Evolutionary conservation across 1,284 basidiomycete genomes (phyloP).

Genomic region (Ganoderma meredithae): DNA sequence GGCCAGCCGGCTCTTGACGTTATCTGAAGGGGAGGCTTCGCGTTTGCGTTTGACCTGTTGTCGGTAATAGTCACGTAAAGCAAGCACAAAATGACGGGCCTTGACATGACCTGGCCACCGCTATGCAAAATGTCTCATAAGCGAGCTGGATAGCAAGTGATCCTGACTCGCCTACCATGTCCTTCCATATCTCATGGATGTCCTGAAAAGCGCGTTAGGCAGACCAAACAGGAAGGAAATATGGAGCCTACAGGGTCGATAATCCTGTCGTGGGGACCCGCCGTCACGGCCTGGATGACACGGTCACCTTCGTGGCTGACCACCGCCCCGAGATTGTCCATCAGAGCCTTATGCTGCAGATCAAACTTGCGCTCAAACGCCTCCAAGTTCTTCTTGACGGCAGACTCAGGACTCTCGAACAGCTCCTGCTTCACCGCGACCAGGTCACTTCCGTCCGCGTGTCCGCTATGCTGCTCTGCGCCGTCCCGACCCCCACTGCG

Average conservation of each 20-base stretch:
- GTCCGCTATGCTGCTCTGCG: not conserved
- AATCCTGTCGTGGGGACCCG: slow-evolving; percentile 40
- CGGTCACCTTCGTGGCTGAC: slow-evolving; percentile 37
- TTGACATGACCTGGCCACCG: slow-evolving; percentile 46
- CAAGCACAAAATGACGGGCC: slow-evolving; percentile 45
- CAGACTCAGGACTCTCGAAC: slow-evolving; percentile 19
- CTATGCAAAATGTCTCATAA: slow-evolving; percentile 25
- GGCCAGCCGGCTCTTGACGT: not conserved
- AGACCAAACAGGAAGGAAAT: too few relatives aligned
- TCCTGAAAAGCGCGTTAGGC: slow-evolving; percentile 14
- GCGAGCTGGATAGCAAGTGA: not conserved
- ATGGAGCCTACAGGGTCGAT: slow-evolving; percentile 31
- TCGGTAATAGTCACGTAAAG: slow-evolving; percentile 44
- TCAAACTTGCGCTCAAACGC: slow-evolving; percentile 43
- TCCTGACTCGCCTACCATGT: slow-evolving; percentile 34
- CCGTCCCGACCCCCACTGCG: not conserved
- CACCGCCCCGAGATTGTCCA: slow-evolving; percentile 31
- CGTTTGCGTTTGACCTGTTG: slow-evolving; percentile 42
- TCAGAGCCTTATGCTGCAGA: slow-evolving; percentile 37
- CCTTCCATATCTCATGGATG: slow-evolving; percentile 38
- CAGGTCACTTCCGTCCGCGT: not conserved
- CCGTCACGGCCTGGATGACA: slow-evolving; percentile 35
- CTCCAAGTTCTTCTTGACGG: slow-evolving; percentile 38
- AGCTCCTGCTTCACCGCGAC: slow-evolving; percentile 14
- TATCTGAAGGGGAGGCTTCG: not conserved